A percentile compares a stretch with the other conserved stretches of the same genome.
Evolutionary conservation across 1,139 yeast genomes (phyloP).

Genomic region (Citeromyces hawaiiensis): DNA sequence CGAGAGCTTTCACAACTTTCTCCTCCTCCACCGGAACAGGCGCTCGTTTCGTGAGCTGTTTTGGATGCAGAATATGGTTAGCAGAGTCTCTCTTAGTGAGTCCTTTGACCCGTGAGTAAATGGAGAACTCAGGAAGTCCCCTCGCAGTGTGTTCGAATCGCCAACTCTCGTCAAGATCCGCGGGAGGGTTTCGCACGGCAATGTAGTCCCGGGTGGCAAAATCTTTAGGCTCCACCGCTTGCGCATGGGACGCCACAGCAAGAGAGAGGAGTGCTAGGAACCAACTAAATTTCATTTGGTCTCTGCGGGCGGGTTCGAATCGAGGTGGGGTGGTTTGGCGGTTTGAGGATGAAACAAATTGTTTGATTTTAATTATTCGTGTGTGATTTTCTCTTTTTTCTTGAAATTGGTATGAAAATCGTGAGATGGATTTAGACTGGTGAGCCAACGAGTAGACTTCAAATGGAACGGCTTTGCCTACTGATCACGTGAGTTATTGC

Average conservation of each 20-base stretch:
- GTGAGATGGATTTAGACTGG: too few relatives aligned
- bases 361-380: too few relatives aligned
- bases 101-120: too few relatives aligned
- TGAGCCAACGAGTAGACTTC: too few relatives aligned
- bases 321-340: too few relatives aligned
- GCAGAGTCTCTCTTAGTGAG: too few relatives aligned
- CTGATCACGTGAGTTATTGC: too few relatives aligned
- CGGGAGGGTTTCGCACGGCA: background rate
- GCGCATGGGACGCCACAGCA: background rate
- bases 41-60: constrained; percentile 29
- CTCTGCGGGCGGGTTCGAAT: too few relatives aligned
- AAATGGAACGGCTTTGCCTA: too few relatives aligned
- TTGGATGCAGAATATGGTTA: constrained; percentile 33
- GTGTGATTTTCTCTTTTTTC: too few relatives aligned
- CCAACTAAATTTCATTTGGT: background rate
- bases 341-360: background rate
- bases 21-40: constrained; percentile 24
- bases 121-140: too few relatives aligned
- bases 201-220: background rate
- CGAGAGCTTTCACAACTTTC: constrained; percentile 39
- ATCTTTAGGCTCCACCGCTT: background rate
- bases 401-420: too few relatives aligned
- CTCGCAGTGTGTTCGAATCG: background rate
- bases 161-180: background rate
- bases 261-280: background rate